Base-by-base conservation (phyloP, 176 grass and related monocot species). In the Hsuehochloa calcarea region DNA sequence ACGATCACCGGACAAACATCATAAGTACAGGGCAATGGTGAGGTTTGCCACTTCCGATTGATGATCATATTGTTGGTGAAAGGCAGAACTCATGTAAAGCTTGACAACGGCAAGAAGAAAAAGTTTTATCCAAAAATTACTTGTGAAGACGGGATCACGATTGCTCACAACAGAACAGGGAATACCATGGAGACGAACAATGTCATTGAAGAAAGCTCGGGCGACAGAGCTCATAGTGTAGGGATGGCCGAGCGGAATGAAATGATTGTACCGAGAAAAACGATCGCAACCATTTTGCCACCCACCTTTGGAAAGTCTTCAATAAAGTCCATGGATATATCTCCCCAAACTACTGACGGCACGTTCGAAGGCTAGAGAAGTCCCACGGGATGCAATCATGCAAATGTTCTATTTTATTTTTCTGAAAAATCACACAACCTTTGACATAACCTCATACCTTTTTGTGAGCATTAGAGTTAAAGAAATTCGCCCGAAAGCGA, bases 271-370 rank as follows among this genome's bases (percentile, higher is more conserved):
- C 23, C 68, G 68, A 1, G 39, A 65, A 13, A 81, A 81, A 0
- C 13, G 1, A 9, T 83, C 65, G 0, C 31, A 0, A 46, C 6
- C 0, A 47, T 8, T 1, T 82, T 82, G 4, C 16, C 8, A 4
- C 5, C 2, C 1, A 59, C 29, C 20, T 34, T 26, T 0, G 46
- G 74, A 0, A 78, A 8, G 0, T 3, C 74, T 7, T 52, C 29
- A 1, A 60, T 14, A 1, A 78, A 37, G 12, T 78, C 26, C 8
- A 78, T 1, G 1, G 34, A 16, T 1, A 67, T 38, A 5, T 35
- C 62, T 34, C 0, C 5, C 12, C 62, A 65, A 8, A 27, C 3
- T 1, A 0, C 0, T 1, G n/a, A 3, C 0, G 23, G 59, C 5
- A 62, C 22, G 3, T 0, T 5, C n/a, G 27, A 62, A 2, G 20